These are phyloP conservation scores for Sanchytrium tribonematis DNA, from an alignment of 371 early-diverging fungal genomes.

Conservation along the genomic window DNA sequence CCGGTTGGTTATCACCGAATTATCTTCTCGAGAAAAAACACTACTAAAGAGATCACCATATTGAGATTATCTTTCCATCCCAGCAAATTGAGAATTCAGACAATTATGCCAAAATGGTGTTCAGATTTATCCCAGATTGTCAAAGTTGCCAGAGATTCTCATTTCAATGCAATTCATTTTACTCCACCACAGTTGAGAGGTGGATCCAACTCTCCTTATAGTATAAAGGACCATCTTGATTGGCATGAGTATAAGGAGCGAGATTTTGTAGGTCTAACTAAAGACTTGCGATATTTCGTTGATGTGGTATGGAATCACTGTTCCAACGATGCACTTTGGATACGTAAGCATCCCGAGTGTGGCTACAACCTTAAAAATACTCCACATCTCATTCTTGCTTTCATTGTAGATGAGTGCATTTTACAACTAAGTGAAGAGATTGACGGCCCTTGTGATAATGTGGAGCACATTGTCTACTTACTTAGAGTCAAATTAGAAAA, in stretches of 20 bases:
- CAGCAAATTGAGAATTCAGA: no score
- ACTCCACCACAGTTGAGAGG: slow-evolving; percentile 74
- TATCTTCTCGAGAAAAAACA: no score
- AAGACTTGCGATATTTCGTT: slow-evolving; percentile 36
- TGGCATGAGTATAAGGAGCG: slow-evolving; percentile 23
- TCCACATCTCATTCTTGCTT: slow-evolving; percentile 72
- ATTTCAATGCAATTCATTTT: slow-evolving; percentile 91
- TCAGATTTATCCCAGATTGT: no score
- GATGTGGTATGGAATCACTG: slow-evolving; percentile 97
- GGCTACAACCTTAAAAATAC: slow-evolving; percentile 77
- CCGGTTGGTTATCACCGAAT: no score
- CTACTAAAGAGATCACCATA: no score
- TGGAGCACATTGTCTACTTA: no score
- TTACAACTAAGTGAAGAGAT: slow-evolving; percentile 27
- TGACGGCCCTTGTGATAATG: slow-evolving; percentile 9
- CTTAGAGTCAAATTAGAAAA: slow-evolving; percentile 23
- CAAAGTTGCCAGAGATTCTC: slow-evolving; percentile 28
- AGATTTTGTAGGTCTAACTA: slow-evolving; percentile 22
- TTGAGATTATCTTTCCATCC: no score
- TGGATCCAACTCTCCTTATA: slow-evolving; percentile 71
- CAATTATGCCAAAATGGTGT: no score
- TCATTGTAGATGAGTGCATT: slow-evolving; percentile 61
- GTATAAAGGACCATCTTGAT: slow-evolving; percentile 64
- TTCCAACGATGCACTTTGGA: slow-evolving; percentile 56
- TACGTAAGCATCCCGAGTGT: slow-evolving; percentile 66